Evolutionary conservation across 192 early-diverging fungal genomes (phyloP).

Genomic region (Kappamyces sp.): DNA sequence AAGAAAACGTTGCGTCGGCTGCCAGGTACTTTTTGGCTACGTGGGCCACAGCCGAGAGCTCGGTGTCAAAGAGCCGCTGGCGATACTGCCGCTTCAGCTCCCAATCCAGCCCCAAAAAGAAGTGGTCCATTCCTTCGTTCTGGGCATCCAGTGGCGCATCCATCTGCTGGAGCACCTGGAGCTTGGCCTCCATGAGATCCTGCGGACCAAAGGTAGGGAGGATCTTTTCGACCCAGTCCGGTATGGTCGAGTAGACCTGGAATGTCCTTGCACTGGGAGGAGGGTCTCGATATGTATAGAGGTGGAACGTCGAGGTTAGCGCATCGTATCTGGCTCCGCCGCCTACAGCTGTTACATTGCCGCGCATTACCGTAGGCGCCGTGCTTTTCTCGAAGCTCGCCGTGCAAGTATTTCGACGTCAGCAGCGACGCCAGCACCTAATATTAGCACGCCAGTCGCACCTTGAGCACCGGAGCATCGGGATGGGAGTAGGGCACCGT

Average conservation of each 20-base stretch:
- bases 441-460: conserved; percentile 15
- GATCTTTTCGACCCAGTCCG: conserved; percentile 61
- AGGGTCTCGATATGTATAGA: conserved; percentile 94
- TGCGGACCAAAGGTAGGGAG: conserved; percentile 21
- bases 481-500: conserved; percentile 81
- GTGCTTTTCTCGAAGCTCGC: conserved; percentile 94
- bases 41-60: conserved; percentile 60
- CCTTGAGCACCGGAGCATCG: conserved; percentile 73
- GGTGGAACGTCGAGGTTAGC: conserved; percentile 71
- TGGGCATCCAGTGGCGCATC: conserved; percentile 79
- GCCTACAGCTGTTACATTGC: too few species aligned
- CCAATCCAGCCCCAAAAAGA: conserved; percentile 9
- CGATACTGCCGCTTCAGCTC: conserved; percentile 77
- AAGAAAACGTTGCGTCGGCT: background rate
- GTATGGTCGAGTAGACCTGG: conserved; percentile 55
- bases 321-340: conserved; percentile 77
- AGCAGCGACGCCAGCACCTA: conserved; percentile 71
- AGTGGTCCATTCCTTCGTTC: conserved; percentile 46
- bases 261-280: conserved; percentile 60
- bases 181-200: conserved; percentile 86
- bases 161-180: conserved; percentile 79
- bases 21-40: conserved; percentile 65
- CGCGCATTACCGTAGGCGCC: conserved; percentile 96
- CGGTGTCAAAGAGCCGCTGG: conserved; percentile 66
- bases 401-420: conserved; percentile 84